Evolutionary conservation across 805 yeast genomes (phyloP).

Genomic region (Lipomyces orientalis): DNA sequence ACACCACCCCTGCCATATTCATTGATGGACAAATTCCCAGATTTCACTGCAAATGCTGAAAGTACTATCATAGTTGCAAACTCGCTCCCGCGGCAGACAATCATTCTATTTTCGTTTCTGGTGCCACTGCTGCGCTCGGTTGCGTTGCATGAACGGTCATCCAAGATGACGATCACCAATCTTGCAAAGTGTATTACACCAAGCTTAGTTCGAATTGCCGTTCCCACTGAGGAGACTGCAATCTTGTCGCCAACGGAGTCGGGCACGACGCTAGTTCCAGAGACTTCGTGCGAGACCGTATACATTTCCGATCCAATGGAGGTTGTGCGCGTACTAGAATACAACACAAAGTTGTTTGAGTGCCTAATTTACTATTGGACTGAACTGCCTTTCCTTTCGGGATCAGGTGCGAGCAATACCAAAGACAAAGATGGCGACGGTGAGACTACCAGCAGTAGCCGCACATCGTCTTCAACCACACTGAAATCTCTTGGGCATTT

Average conservation of each 20-base stretch:
- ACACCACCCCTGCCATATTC: slow-evolving; percentile 56
- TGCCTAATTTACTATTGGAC: slow-evolving; percentile 34
- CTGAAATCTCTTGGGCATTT: slow-evolving; percentile 20
- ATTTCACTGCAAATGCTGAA: slow-evolving; percentile 40
- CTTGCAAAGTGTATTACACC: slow-evolving; percentile 34
- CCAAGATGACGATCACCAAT: slow-evolving; percentile 26
- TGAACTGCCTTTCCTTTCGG: slow-evolving; percentile 22
- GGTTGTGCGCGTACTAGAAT: slow-evolving; percentile 25
- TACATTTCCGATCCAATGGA: slow-evolving; percentile 32
- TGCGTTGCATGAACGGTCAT: slow-evolving; percentile 25
- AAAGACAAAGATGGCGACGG: slow-evolving; percentile 15
- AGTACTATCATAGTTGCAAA: slow-evolving; percentile 21
- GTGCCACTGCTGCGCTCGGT: slow-evolving; percentile 34
- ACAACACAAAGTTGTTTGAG: slow-evolving; percentile 31
- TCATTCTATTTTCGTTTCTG: slow-evolving; percentile 27
- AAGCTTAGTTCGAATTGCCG: slow-evolving; percentile 28
- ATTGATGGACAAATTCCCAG: slow-evolving; percentile 22
- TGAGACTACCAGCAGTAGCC: neutral
- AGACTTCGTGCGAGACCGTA: slow-evolving; percentile 4
- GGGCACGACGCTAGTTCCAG: neutral
- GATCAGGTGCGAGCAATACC: neutral
- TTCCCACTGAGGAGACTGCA: slow-evolving; percentile 16
- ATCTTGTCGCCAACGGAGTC: neutral
- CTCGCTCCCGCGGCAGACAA: slow-evolving; percentile 30
- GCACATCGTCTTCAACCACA: slow-evolving; percentile 16